A percentile compares a stretch with the other conserved stretches of the same genome.
Evolutionary conservation across 192 early-diverging fungal species (phyloP).

Genomic region (Blastocladiella britannica): DNA sequence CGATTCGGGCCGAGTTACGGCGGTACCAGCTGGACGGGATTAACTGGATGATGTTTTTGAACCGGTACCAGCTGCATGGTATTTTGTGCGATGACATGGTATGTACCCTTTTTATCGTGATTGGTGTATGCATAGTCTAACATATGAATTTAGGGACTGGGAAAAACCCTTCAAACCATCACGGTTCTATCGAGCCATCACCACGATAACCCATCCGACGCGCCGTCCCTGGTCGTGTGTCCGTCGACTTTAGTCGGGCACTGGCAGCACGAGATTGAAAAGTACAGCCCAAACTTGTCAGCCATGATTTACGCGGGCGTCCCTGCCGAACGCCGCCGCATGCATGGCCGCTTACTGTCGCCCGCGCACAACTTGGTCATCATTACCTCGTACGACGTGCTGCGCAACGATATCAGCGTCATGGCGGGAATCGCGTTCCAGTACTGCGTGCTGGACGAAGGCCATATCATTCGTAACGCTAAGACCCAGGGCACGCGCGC

Average conservation of each 20-base stretch:
- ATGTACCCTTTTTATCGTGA: background rate
- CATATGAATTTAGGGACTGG: constrained; percentile 78
- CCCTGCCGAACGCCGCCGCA: constrained; percentile 39
- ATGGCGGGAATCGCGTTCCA: constrained; percentile 56
- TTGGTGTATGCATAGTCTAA: background rate
- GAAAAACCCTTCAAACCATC: constrained; percentile 93
- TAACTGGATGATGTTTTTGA: constrained; percentile 94
- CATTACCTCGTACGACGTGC: constrained; percentile 91
- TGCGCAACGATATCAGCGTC: constrained; percentile 84
- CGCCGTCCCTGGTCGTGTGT: constrained; percentile 69
- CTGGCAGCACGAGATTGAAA: constrained; percentile 83
- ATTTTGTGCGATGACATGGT: constrained; percentile 74
- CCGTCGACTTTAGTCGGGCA: constrained; percentile 88
- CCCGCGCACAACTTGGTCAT: constrained; percentile 48
- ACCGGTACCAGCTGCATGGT: constrained; percentile 89
- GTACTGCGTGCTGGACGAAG: constrained; percentile 94
- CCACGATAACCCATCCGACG: too few species aligned
- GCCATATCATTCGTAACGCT: constrained; percentile 91
- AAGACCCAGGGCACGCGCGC: constrained; percentile 85
- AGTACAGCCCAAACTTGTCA: constrained; percentile 51
- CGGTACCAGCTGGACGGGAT: constrained; percentile 97
- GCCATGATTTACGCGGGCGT: constrained; percentile 73
- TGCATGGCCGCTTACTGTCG: constrained; percentile 10
- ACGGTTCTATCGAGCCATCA: constrained; percentile 86
- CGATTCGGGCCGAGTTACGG: constrained; percentile 80